These are phyloP conservation scores for Tricholoma matsutake DNA, from an alignment of 768 basidiomycete genomes.

Conservation along the genomic window DNA sequence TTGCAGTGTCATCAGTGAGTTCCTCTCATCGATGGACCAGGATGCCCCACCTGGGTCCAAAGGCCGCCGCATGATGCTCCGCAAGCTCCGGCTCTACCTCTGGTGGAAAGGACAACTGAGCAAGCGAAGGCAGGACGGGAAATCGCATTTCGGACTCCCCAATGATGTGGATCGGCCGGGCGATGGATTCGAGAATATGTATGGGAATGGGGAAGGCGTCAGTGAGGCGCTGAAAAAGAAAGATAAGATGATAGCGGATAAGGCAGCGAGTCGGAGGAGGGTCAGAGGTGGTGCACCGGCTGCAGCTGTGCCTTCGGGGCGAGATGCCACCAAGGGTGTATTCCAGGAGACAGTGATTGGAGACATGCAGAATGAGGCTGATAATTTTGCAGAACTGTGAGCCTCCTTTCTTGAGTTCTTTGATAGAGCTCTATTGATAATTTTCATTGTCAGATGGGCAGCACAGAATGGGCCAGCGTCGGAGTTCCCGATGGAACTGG, in stretches of 20 bases:
- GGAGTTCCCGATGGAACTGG: slow-evolving; percentile 17
- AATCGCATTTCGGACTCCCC: slow-evolving; percentile 24
- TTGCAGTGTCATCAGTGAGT: slow-evolving; percentile 73
- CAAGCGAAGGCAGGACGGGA: slow-evolving; percentile 35
- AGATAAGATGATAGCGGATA: slow-evolving; percentile 59
- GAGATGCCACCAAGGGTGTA: slow-evolving; percentile 12
- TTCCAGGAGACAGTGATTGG: slow-evolving; percentile 26
- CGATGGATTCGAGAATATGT: slow-evolving; percentile 22
- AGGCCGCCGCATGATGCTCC: slow-evolving; percentile 78
- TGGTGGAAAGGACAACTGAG: slow-evolving; percentile 71
- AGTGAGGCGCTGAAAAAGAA: slow-evolving; percentile 80
- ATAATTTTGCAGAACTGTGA: slow-evolving; percentile 58
- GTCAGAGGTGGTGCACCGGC: slow-evolving; percentile 69
- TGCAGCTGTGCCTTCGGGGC: slow-evolving; percentile 16
- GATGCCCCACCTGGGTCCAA: slow-evolving; percentile 55
- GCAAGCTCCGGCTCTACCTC: slow-evolving; percentile 67
- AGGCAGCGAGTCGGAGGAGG: slow-evolving; percentile 63
- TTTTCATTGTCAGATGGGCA: slow-evolving; percentile 30
- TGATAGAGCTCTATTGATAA: neutral
- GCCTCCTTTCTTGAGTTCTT: neutral
- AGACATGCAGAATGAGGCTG: slow-evolving; percentile 43
- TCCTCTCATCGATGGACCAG: slow-evolving; percentile 64
- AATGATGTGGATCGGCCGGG: slow-evolving; percentile 17
- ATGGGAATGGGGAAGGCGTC: slow-evolving; percentile 36
- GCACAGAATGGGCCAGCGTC: slow-evolving; percentile 26